Percentiles rank a stretch among this genome's conserved stretches.
Conservation (phyloP, 805 yeast species). For the Candida palmyrensis region DNA sequence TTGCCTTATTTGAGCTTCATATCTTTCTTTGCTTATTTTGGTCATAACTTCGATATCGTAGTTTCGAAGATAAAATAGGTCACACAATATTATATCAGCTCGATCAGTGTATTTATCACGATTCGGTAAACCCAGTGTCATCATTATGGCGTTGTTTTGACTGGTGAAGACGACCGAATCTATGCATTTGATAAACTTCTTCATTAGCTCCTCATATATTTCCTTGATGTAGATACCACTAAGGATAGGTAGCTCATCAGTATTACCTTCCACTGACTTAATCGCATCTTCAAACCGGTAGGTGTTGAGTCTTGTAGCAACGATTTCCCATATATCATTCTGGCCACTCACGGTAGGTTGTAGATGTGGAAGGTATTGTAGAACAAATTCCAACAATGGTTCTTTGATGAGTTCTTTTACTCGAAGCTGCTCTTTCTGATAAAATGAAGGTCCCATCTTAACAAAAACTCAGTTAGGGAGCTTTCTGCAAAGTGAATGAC, state of each 20-base stretch:
- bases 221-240: constrained; percentile 22
- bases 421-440: constrained; percentile 18
- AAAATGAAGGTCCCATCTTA: constrained; percentile 16
- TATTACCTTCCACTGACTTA: constrained; percentile 2
- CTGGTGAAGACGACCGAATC: not conserved
- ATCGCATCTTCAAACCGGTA: constrained; percentile 12
- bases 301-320: constrained; percentile 28
- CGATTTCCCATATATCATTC: constrained; percentile 25
- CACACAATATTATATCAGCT: constrained; percentile 16
- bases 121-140: not conserved
- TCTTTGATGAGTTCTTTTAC: constrained; percentile 17
- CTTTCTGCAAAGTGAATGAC: too few species aligned
- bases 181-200: constrained; percentile 9
- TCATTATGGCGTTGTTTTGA: not conserved
- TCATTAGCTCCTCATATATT: constrained; percentile 12
- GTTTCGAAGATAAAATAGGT: constrained; percentile 15
- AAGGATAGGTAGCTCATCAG: constrained; percentile 20
- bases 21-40: constrained; percentile 15
- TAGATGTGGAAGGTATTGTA: constrained; percentile 26
- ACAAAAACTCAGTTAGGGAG: constrained; percentile 1
- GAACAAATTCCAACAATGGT: constrained; percentile 23
- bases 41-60: constrained; percentile 19
- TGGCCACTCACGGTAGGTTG: constrained; percentile 14
- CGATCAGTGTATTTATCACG: constrained; percentile 1
- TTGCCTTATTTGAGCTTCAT: constrained; percentile 10